These are phyloP conservation scores for Emmonsiellopsis sp. DNA, from an alignment of 2,329 filamentous ascomycete genomes.

Conservation along the genomic window DNA sequence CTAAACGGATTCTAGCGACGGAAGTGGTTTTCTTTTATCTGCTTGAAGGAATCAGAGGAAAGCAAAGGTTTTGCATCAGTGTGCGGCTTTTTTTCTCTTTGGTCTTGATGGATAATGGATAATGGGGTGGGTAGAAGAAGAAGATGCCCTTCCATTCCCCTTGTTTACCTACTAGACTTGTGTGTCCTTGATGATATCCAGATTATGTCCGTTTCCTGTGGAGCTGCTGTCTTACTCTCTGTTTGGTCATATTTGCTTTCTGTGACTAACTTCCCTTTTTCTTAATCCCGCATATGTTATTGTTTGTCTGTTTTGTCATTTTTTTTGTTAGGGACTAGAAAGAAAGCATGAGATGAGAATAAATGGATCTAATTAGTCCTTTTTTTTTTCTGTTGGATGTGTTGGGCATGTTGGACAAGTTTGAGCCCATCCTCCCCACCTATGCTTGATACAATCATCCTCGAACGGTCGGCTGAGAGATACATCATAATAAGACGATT, in stretches of 20 bases:
- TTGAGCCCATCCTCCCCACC: no score
- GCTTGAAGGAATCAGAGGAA: no score
- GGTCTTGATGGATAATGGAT: not conserved
- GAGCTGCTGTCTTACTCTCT: not conserved
- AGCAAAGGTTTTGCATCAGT: no score
- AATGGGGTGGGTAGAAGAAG: not conserved
- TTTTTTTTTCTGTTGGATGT: no score
- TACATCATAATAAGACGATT: no score
- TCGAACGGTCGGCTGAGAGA: no score
- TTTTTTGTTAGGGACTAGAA: not conserved
- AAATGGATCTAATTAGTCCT: not conserved
- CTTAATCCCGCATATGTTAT: not conserved
- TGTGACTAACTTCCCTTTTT: not conserved
- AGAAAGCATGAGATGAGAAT: not conserved
- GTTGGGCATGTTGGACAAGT: no score
- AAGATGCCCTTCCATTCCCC: not conserved
- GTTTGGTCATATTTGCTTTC: not conserved
- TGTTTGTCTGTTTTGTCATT: not conserved
- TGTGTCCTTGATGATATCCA: constrained; percentile 13
- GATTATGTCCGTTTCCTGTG: constrained; percentile 15
- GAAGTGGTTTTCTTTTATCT: no score
- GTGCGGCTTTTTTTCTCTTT: no score
- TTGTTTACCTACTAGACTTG: not conserved
- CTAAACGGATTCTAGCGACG: no score
- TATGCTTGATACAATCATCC: no score